phyloP scores from a whole-genome alignment of 148 eudicot species.

The Pharnaceum exiguum region DNA sequence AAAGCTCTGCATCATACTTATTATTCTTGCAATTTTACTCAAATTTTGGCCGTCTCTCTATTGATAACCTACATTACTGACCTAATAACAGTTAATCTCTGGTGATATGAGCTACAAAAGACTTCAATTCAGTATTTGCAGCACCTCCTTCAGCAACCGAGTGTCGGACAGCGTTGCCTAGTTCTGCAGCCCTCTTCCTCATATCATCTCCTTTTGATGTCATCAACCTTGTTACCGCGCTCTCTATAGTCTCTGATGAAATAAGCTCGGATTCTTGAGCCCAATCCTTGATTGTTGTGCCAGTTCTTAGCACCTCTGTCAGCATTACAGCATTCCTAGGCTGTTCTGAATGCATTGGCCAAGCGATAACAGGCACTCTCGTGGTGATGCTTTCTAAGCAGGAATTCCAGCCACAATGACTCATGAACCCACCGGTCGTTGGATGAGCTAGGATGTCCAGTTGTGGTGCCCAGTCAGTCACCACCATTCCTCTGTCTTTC shows the following conservation, averaged over 20 bases:
- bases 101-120: conserved; percentile 51
- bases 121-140: conserved; percentile 38
- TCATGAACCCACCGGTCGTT: conserved; percentile 52
- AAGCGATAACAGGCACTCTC: conserved; percentile 59
- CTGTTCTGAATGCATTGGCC: conserved; percentile 74
- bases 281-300: conserved; percentile 41
- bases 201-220: conserved; percentile 38
- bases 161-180: conserved; percentile 22
- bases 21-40: too few species aligned
- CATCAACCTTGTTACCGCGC: conserved; percentile 39
- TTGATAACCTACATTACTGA: too few species aligned
- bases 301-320: conserved; percentile 33
- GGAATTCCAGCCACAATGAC: conserved; percentile 78
- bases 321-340: conserved; percentile 43
- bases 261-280: conserved; percentile 20
- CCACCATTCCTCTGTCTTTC: conserved; percentile 35
- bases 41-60: too few species aligned
- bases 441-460: conserved; percentile 46
- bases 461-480: conserved; percentile 68
- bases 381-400: conserved; percentile 54
- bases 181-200: conserved; percentile 34
- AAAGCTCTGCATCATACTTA: too few species aligned
- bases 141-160: conserved; percentile 39
- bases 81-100: too few species aligned
- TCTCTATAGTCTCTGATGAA: conserved; percentile 10